Conservation (phyloP, 306 rosid species). For the Prunus mongolica region DNA sequence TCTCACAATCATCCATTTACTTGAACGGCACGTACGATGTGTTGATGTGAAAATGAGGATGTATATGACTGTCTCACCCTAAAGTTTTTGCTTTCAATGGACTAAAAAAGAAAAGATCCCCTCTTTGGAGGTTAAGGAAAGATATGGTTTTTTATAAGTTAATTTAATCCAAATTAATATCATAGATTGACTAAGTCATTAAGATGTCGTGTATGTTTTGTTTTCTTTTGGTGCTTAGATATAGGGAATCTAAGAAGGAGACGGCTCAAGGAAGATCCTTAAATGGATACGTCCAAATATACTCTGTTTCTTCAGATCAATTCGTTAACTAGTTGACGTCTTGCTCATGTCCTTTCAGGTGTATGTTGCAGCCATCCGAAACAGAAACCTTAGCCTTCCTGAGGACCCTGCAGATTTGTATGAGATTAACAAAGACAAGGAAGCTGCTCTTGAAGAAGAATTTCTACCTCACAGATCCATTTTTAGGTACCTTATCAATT, state of each 20-base stretch:
- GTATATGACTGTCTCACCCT: no score
- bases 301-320: neutral
- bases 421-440: slow-evolving; percentile 61
- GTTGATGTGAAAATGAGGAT: no score
- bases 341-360: slow-evolving; percentile 43
- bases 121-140: neutral
- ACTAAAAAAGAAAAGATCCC: neutral
- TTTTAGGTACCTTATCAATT: slow-evolving; percentile 40
- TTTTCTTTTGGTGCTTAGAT: neutral
- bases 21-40: no score
- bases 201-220: neutral
- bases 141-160: neutral
- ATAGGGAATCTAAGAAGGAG: no score
- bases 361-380: slow-evolving; percentile 73
- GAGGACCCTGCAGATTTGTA: slow-evolving; percentile 60
- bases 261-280: neutral
- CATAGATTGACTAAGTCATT: neutral
- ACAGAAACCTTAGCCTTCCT: slow-evolving; percentile 69
- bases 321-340: slow-evolving; percentile 1
- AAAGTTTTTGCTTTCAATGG: no score
- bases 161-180: neutral
- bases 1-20: no score
- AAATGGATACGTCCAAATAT: neutral
- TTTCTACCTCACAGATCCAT: slow-evolving; percentile 67
- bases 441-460: slow-evolving; percentile 53